Evolutionary conservation across 768 basidiomycete species (phyloP), one percentile per base, ranked within the genome.

Genomic region (Hypholoma fasciculare): DNA sequence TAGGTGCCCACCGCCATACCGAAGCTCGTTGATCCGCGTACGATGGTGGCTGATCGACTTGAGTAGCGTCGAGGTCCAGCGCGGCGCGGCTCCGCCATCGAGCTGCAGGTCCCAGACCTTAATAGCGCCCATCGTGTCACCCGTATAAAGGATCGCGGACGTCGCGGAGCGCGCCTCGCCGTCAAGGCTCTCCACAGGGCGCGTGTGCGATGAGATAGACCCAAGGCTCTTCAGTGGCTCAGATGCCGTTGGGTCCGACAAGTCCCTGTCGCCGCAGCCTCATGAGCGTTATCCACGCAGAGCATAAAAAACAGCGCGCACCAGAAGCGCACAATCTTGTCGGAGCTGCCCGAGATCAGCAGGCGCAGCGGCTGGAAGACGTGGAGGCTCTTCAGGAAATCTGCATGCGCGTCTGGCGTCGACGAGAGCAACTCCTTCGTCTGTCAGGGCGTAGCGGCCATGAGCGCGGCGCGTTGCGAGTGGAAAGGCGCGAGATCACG

Each of bases 101-200:
- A 82, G 82, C 47, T 72, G 72, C 50, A 96, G 66, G 23, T 82
- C 74, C 96, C 96, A 99, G 27, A 86, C 72, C 59, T 88, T 91
- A 68, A 98, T 86, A 8, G 90, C 70, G 2, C 96, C 97, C 88
- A 98, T 91, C 3, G 92, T 96, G 71, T 98, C 96, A 7, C 84
- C 93, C 0, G 94, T 93, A 69, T 88, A 92, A 4, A 98, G 72
- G 26, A 80, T 74, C 0, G 75, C 82, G 17, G 76, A 73, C 11
- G 67, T 69, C n/a, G 75, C 76, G 3, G 84, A 82, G 39, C 74
- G 62, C 13, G 72, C 63, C 57, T 78, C 75, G n/a, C 82, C 88
- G 39, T 84, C 81, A 12, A 97, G 71, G 59, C 84, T 85, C 69
- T 94, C 92, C 7, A 98, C 86, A 3, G 96, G 96, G 13, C 96